Evolutionary conservation across 208 protist species (phyloP).

Genomic region (Trypanosoma mega): DNA sequence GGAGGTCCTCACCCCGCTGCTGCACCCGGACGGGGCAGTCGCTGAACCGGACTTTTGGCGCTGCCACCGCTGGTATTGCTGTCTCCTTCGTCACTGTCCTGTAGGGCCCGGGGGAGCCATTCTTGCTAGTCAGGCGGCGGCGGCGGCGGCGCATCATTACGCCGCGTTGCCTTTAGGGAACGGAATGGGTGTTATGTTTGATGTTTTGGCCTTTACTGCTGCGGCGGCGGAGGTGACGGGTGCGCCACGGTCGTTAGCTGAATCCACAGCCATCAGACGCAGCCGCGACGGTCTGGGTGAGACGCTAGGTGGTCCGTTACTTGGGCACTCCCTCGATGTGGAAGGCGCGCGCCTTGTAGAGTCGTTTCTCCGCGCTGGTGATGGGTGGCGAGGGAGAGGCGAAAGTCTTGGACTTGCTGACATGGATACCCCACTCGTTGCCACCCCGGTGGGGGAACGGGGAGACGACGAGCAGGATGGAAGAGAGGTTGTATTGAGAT

Average conservation of each 20-base stretch:
- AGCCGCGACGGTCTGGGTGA: no score
- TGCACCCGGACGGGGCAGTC: not conserved
- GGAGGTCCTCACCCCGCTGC: not conserved
- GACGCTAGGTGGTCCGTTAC: no score
- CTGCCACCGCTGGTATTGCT: constrained; percentile 17
- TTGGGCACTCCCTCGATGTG: constrained; percentile 15
- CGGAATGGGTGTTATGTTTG: not conserved
- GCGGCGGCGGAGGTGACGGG: no score
- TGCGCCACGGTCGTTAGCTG: no score
- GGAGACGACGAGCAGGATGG: no score
- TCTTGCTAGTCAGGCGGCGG: not conserved
- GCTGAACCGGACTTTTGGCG: constrained; percentile 7
- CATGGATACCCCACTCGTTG: no score
- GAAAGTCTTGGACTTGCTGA: no score
- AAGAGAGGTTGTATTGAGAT: no score
- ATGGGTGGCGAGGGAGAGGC: not conserved
- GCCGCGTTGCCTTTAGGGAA: not conserved
- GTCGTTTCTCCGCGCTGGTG: constrained; percentile 1
- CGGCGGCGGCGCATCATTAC: not conserved
- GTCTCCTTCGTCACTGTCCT: constrained; percentile 12
- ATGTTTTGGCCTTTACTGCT: constrained; percentile 1
- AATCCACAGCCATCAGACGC: no score
- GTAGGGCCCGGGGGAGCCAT: not conserved
- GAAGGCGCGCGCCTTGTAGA: not conserved
- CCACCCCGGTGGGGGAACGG: no score